Base-by-base conservation (phyloP, 2,329 filamentous ascomycete species). In the Hypoxylon sp. region DNA sequence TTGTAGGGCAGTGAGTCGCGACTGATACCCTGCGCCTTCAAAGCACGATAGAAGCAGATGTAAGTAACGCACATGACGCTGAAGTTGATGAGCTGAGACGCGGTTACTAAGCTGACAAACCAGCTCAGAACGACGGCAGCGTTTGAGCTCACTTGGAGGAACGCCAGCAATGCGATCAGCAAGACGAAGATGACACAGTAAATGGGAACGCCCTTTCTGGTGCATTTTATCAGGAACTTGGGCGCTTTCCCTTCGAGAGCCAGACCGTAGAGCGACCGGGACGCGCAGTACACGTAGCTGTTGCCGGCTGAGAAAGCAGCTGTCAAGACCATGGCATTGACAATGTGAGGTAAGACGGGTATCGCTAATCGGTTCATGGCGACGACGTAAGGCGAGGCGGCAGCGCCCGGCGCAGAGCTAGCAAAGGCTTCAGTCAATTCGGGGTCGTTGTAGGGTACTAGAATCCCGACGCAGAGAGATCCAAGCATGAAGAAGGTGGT, bases 401-500 rank as follows among this genome's bases (percentile, higher is more conserved):
- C 89, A 1, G 89, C 89, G 38, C 88, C 88, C 0, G 88, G 83
- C 40, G 81, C 77, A 47, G 79, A 81, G 11, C 81, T 75, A 1
- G 74, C 74, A 67, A 89, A 90, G 0, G 87, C 88, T 4, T 78
- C 80, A 2, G 75, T 80, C 66, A 93, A 75, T 37, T 84, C 82
- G 1, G 77, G 65, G 64, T 91, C 88, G 58, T 91, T 81, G 72
- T 88, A 88, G 1, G 90, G 83, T 31, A 93, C 85, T 18, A 91
- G 71, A 46, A 92, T 88, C 7, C 89, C 89, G 3, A 92, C 86
- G 17, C 83, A 85, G 2, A 95, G 79, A 0, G 88, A 86, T 1
- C 90, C 90, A 1, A 92, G 81, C 33, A 91, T 83, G 75, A 92
- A 93, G 73, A 94, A 93, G 1, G 83, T 77, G 0, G 88, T 88